These are phyloP conservation scores for Malus fusca DNA, from an alignment of 306 rosid species.

Conservation along the genomic window DNA sequence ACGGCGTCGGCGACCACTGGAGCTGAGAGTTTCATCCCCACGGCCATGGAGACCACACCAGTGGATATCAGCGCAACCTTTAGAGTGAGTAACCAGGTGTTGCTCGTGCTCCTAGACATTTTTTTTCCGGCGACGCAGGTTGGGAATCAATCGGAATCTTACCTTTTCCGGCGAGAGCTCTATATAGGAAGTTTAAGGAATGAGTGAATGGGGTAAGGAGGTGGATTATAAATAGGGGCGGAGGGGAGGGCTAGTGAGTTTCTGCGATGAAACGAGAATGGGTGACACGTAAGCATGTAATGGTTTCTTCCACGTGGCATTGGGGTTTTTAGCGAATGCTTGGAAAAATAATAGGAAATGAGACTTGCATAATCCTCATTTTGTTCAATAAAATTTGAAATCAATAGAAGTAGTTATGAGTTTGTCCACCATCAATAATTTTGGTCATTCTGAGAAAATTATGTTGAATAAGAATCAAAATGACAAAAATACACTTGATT, in stretches of 20 bases:
- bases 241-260: background rate
- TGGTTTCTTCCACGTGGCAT: background rate
- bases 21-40: constrained; percentile 51
- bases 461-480: too few species aligned
- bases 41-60: constrained; percentile 53
- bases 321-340: background rate
- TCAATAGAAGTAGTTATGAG: too few species aligned
- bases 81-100: constrained; percentile 30
- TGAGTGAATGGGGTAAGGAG: background rate
- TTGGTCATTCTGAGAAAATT: too few species aligned
- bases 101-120: constrained; percentile 23
- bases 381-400: too few species aligned
- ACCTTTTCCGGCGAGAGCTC: background rate
- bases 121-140: background rate
- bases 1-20: constrained; percentile 50
- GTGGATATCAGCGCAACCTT: constrained; percentile 47
- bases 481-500: too few species aligned
- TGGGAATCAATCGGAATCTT: background rate
- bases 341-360: too few species aligned
- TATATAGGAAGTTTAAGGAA: background rate
- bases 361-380: too few species aligned
- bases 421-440: too few species aligned
- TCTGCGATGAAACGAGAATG: constrained; percentile 11
- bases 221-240: constrained; percentile 9
- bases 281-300: background rate